Evolutionary conservation across 164 flowering plant genomes (phyloP).

Genomic region (Hamamelis virginiana): DNA sequence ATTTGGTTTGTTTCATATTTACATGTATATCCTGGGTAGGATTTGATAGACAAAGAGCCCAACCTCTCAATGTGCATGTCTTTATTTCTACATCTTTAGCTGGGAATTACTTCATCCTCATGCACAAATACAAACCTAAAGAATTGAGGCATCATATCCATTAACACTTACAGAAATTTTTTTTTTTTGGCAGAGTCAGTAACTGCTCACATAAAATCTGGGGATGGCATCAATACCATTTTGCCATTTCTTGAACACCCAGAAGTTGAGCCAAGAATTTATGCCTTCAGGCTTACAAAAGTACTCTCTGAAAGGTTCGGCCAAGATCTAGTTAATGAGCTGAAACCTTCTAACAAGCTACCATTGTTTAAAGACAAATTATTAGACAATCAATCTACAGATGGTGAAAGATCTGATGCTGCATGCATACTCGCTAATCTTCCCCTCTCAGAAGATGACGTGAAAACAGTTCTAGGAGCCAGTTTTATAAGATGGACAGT

Average conservation of each 20-base stretch:
- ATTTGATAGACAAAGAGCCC: not conserved
- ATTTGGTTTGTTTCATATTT: too few species aligned
- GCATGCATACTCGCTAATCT: constrained; percentile 60
- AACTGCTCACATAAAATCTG: constrained; percentile 37
- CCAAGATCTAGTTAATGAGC: constrained; percentile 34
- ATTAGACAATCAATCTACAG: constrained; percentile 26
- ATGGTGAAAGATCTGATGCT: constrained; percentile 46
- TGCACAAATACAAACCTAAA: not conserved
- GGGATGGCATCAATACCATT: constrained; percentile 38
- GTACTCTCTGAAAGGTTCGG: constrained; percentile 46
- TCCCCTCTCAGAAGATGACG: constrained; percentile 45
- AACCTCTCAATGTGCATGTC: not conserved
- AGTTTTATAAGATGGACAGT: constrained; percentile 42
- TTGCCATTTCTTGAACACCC: constrained; percentile 41
- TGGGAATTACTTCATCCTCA: not conserved
- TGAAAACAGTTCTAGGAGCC: constrained; percentile 38
- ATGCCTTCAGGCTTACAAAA: constrained; percentile 41
- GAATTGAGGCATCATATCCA: too few species aligned
- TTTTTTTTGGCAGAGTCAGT: constrained; percentile 43
- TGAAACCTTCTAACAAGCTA: constrained; percentile 35
- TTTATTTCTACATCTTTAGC: not conserved
- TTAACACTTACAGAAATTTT: not conserved
- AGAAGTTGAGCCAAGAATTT: constrained; percentile 40
- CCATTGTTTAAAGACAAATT: constrained; percentile 39
- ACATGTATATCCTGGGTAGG: too few species aligned